phyloP scores from a whole-genome alignment of 768 basidiomycete genomes.

The Phaeotremella skinneri region DNA sequence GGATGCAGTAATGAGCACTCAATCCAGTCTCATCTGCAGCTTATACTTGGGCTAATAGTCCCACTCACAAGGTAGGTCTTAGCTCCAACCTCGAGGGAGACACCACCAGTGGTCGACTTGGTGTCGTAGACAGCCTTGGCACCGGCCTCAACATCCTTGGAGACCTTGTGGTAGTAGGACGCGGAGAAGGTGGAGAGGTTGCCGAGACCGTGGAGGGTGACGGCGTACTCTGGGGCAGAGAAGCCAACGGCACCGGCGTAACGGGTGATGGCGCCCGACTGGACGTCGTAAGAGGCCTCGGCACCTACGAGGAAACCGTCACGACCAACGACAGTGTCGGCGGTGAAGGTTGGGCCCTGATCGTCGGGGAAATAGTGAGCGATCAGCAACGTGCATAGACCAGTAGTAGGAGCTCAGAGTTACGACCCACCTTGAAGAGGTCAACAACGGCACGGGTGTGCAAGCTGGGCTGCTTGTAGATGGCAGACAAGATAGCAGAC shows the following conservation, averaged over 20 bases:
- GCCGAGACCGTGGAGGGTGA: conserved; percentile 90
- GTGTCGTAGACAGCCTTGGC: conserved; percentile 83
- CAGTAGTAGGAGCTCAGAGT: not conserved
- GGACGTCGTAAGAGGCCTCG: conserved; percentile 95
- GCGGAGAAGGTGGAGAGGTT: conserved; percentile 92
- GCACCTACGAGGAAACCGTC: conserved; percentile 96
- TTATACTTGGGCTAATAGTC: conserved; percentile 7
- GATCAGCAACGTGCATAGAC: not conserved
- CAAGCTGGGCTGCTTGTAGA: conserved; percentile 93
- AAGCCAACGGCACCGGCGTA: conserved; percentile 91
- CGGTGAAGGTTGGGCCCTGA: conserved; percentile 94
- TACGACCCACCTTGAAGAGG: conserved; percentile 75
- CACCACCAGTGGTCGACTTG: conserved; percentile 80
- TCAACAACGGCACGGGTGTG: conserved; percentile 89
- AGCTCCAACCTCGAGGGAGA: conserved; percentile 89
- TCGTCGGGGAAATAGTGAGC: conserved; percentile 13
- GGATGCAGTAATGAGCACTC: conserved; percentile 53
- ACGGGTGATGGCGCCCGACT: conserved; percentile 83
- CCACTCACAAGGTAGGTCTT: conserved; percentile 70
- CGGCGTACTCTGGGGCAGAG: conserved; percentile 84
- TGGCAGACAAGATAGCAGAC: conserved; percentile 73
- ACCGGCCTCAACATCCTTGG: conserved; percentile 50
- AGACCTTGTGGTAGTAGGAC: conserved; percentile 83
- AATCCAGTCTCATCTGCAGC: not conserved
- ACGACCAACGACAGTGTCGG: conserved; percentile 90